Evolutionary conservation across 768 basidiomycete species (phyloP).

Genomic region (Gloeophyllum trabeum): DNA sequence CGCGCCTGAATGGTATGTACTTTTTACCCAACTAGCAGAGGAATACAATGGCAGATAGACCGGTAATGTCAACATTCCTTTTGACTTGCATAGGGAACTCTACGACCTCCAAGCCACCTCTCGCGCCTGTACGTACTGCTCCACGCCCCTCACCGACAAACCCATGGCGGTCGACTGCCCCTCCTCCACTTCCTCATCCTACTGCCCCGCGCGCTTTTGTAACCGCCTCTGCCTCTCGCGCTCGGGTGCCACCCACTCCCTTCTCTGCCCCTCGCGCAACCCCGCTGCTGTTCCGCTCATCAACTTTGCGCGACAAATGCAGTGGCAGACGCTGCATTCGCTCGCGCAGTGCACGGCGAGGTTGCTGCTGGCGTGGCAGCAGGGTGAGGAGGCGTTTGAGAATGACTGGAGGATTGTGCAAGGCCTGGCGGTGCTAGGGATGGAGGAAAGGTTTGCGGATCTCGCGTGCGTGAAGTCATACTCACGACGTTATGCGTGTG

Average conservation of each 20-base stretch:
- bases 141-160: constrained; percentile 41
- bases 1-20: constrained; percentile 67
- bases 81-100: constrained; percentile 44
- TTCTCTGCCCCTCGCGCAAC: constrained; percentile 70
- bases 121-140: constrained; percentile 62
- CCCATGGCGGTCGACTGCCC: constrained; percentile 43
- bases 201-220: constrained; percentile 66
- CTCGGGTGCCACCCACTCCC: constrained; percentile 50
- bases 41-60: too few species aligned
- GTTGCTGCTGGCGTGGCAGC: constrained; percentile 43
- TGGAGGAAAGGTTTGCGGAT: constrained; percentile 56
- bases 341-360: constrained; percentile 55
- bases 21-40: constrained; percentile 1
- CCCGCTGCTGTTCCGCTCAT: constrained; percentile 53
- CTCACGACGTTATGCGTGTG: neutral
- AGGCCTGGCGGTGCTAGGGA: constrained; percentile 61
- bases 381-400: constrained; percentile 26
- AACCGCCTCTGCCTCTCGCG: constrained; percentile 66
- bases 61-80: constrained; percentile 4
- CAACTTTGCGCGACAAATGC: constrained; percentile 40
- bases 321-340: constrained; percentile 74
- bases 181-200: constrained; percentile 25
- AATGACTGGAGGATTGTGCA: constrained; percentile 45
- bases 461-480: constrained; percentile 14
- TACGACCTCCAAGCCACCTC: constrained; percentile 54